Percentiles rank a stretch among this genome's conserved stretches.
These are phyloP conservation scores for Phytopythium mirpurense DNA, from an alignment of 352 stramenopile genomes.

Conservation along the genomic window DNA sequence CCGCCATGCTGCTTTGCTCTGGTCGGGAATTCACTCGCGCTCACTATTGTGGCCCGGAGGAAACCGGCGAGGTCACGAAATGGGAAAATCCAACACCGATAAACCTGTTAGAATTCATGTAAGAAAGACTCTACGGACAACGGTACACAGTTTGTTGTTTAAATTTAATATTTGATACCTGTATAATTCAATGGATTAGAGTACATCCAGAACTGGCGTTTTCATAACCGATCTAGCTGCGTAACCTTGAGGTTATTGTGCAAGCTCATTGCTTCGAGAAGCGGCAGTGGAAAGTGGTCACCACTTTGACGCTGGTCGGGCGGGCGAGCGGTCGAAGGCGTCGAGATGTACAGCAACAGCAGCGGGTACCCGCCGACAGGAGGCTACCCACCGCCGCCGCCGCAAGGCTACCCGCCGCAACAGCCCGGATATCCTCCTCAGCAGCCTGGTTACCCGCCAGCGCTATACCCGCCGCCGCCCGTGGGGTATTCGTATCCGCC, in stretches of 20 bases:
- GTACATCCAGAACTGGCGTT: no score
- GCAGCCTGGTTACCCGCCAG: conserved; percentile 17
- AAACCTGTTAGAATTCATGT: no score
- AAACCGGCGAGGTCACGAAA: neutral
- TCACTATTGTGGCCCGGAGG: neutral
- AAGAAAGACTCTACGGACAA: no score
- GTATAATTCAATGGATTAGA: no score
- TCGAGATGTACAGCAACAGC: conserved; percentile 18
- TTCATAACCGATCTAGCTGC: no score
- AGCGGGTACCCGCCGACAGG: conserved; percentile 14
- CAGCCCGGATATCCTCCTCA: conserved; percentile 18
- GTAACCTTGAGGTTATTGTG: no score
- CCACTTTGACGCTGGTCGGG: no score
- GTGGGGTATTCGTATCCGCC: conserved; percentile 27
- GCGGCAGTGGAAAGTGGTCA: neutral
- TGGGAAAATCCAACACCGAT: no score
- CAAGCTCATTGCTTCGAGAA: no score
- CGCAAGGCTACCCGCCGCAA: conserved; percentile 24
- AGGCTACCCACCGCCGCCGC: conserved; percentile 10
- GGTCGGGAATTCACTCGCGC: neutral
- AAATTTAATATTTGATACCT: no score
- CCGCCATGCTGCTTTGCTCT: conserved; percentile 17
- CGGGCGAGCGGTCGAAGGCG: neutral
- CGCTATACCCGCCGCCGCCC: conserved; percentile 10
- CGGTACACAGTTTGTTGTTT: no score